Base-by-base conservation (phyloP, 2,329 filamentous ascomycete species). In the Allantophomopsis cytisporea region DNA sequence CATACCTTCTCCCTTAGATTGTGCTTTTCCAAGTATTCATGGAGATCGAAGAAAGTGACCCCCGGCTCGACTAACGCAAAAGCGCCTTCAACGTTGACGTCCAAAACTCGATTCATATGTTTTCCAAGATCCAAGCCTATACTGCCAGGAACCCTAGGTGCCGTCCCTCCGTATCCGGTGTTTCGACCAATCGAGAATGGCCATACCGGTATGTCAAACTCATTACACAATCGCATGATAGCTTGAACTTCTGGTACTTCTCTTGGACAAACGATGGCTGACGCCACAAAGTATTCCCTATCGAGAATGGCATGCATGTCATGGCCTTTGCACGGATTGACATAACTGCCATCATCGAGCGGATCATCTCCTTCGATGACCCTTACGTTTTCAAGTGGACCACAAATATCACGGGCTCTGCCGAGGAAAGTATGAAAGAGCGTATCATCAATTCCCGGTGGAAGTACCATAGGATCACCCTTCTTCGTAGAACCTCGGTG, bases 31-130 rank as follows among this genome's bases (percentile, higher is more conserved):
- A 71, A 51, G 38, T 67, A 60, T n/a, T 71, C 60, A 43, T 73
- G 61, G 7, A 75, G 54, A 20, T 61, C 61, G 40, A 65, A 63
- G 47, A 65, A 74, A 0, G 69, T 67, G 0, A 75, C 71, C 1
- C 71, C 71, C 0, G 71, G 71, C 48, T 75, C 70, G 4, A 76
- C 60, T 1, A 75, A 53, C 33, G 60, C 66, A 40, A 60, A 69
- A 15, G 64, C 66, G 33, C 61, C 63, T 13, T 68, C 63, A 0
- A 58, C 60, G 47, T 70, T 64, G 12, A 75, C 61, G 31, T 69
- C 58, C 7, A 75, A 47, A 7, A 76, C 60, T 45, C 60, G 61
- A 48, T 68, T 65, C 69, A 76, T 71, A 32, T 66, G 58, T 31
- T 54, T 61, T 3, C 69, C 69, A n/a, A 73, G 56, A 43, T 73